phyloP scores from a whole-genome alignment of 805 yeast genomes.

The Isabelozyma heimii region DNA sequence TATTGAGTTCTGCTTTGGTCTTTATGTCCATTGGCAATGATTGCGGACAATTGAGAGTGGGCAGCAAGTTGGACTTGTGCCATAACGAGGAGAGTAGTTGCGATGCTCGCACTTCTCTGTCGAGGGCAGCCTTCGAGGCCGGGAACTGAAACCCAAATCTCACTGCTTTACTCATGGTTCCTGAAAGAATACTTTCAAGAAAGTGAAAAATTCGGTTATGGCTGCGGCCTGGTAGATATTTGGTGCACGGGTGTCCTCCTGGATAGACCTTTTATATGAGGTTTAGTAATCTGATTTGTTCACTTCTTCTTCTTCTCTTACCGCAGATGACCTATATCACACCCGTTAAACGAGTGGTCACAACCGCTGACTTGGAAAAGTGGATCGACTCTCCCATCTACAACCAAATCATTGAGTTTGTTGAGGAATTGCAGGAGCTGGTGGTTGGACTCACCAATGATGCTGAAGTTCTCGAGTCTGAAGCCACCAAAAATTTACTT shows the following conservation, averaged over 20 bases:
- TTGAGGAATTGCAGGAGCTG: slow-evolving; percentile 56
- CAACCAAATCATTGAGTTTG: slow-evolving; percentile 49
- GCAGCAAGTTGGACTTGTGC: slow-evolving; percentile 1
- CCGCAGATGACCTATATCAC: slow-evolving; percentile 1
- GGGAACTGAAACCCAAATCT: slow-evolving; percentile 9
- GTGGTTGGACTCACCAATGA: slow-evolving; percentile 64
- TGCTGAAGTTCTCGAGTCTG: slow-evolving; percentile 36
- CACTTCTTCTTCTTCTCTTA: background rate
- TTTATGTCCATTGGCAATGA: slow-evolving; percentile 30
- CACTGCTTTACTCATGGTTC: background rate
- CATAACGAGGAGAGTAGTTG: slow-evolving; percentile 8
- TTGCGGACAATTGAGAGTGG: slow-evolving; percentile 21
- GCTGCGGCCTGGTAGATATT: too few relatives aligned
- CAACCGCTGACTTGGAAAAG: slow-evolving; percentile 55
- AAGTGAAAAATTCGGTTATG: background rate
- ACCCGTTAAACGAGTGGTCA: slow-evolving; percentile 44
- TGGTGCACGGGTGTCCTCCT: background rate
- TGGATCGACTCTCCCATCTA: slow-evolving; percentile 59
- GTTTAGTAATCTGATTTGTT: background rate
- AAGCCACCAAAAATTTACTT: slow-evolving; percentile 29
- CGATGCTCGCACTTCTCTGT: background rate
- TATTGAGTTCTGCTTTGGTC: slow-evolving; percentile 23
- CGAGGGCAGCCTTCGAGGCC: slow-evolving; percentile 5
- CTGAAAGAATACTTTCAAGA: background rate
- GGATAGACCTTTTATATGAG: background rate